These are phyloP conservation scores for Camelina hispida DNA, from an alignment of 345 rosid genomes.

Conservation along the genomic window DNA sequence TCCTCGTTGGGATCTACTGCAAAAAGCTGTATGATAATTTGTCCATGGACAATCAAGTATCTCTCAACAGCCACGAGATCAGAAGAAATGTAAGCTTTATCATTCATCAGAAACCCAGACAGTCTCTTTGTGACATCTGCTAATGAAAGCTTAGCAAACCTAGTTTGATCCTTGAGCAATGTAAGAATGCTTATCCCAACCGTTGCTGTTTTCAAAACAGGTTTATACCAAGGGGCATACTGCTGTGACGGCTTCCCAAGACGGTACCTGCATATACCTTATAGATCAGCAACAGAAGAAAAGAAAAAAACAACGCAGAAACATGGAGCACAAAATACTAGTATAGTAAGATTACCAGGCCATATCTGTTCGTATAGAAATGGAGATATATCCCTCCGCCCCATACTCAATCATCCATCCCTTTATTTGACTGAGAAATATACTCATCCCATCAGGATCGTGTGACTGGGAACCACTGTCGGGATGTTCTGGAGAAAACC, in stretches of 20 bases:
- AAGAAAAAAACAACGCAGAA: slow-evolving; percentile 2
- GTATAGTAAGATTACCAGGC: slow-evolving; percentile 64
- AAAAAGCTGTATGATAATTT: slow-evolving; percentile 73
- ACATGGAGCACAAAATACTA: background rate
- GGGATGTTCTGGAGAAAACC: slow-evolving; percentile 56
- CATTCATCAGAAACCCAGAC: slow-evolving; percentile 53
- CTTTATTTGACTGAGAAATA: slow-evolving; percentile 72
- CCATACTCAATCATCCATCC: slow-evolving; percentile 94
- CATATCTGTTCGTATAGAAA: slow-evolving; percentile 75
- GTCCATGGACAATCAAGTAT: slow-evolving; percentile 83
- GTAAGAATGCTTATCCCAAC: slow-evolving; percentile 69
- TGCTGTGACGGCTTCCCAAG: slow-evolving; percentile 86
- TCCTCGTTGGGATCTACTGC: slow-evolving; percentile 59
- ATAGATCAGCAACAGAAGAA: slow-evolving; percentile 11
- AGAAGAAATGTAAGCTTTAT: slow-evolving; percentile 70
- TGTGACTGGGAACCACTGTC: slow-evolving; percentile 43
- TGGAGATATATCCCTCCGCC: slow-evolving; percentile 48
- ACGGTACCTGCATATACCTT: slow-evolving; percentile 65
- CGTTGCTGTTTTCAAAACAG: slow-evolving; percentile 72
- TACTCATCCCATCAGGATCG: slow-evolving; percentile 53
- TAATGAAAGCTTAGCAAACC: slow-evolving; percentile 69
- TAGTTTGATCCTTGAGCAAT: slow-evolving; percentile 60
- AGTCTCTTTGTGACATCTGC: slow-evolving; percentile 56
- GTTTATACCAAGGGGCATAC: slow-evolving; percentile 75
- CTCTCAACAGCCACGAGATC: slow-evolving; percentile 63